Conservation (phyloP, 2,329 filamentous ascomycete genomes). For the Fusarium verticillioides region DNA sequence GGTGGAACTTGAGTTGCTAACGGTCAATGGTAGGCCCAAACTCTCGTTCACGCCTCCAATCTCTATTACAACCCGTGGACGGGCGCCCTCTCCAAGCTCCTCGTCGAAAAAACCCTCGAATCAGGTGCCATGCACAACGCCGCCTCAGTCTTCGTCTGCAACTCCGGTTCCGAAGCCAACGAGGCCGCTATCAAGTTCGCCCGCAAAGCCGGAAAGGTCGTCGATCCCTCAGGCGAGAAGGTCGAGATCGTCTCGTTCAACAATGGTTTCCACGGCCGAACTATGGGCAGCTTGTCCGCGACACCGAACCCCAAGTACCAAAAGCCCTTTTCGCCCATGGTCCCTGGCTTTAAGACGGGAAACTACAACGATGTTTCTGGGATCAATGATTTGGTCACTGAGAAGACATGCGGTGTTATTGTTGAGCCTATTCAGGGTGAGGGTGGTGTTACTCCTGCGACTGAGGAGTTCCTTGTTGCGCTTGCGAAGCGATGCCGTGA, state of each 20-base stretch:
- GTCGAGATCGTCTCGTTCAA: slow-evolving; percentile 90
- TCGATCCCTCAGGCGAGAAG: slow-evolving; percentile 78
- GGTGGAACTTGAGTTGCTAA: background rate
- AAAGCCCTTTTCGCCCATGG: slow-evolving; percentile 92
- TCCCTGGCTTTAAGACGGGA: slow-evolving; percentile 91
- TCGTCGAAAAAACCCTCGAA: slow-evolving; percentile 83
- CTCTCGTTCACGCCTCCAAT: slow-evolving; percentile 91
- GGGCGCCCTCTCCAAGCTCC: slow-evolving; percentile 83
- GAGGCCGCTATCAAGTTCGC: slow-evolving; percentile 98
- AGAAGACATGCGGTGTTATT: slow-evolving; percentile 91
- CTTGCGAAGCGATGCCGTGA: slow-evolving; percentile 87
- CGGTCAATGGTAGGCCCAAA: slow-evolving; percentile 63
- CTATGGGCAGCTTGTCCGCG: slow-evolving; percentile 94
- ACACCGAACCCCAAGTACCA: slow-evolving; percentile 99
- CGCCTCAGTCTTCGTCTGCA: slow-evolving; percentile 88
- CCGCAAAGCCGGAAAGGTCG: slow-evolving; percentile 84
- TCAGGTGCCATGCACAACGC: slow-evolving; percentile 86
- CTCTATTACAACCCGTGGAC: slow-evolving; percentile 98
- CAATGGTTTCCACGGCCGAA: slow-evolving; percentile 94
- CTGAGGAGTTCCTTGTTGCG: slow-evolving; percentile 82
- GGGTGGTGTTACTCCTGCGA: slow-evolving; percentile 88
- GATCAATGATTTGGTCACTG: slow-evolving; percentile 79
- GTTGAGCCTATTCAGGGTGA: slow-evolving; percentile 98
- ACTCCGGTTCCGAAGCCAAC: slow-evolving; percentile 96
- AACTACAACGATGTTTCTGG: slow-evolving; percentile 83